Conservation (phyloP, 2,329 filamentous ascomycete species). For the Canariomyces notabilis region DNA sequence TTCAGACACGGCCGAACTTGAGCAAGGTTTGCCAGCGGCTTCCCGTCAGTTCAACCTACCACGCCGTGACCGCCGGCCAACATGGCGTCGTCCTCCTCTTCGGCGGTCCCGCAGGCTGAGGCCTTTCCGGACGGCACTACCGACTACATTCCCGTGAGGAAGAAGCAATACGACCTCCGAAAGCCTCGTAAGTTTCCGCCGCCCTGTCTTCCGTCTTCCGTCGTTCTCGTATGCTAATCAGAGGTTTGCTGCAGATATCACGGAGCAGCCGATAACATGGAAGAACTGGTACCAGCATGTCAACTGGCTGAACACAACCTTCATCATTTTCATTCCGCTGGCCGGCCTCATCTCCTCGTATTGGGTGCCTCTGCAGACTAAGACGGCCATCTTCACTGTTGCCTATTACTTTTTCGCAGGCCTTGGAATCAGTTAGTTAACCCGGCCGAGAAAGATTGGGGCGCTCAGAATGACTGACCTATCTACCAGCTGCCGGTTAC, state of each 20-base stretch:
- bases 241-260: conserved; percentile 52
- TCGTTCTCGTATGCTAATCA: conserved; percentile 3
- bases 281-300: conserved; percentile 88
- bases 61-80: too few relatives aligned
- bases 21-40: conserved; percentile 8
- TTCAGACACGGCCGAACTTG: conserved; percentile 9
- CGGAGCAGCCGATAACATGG: conserved; percentile 73
- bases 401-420: conserved; percentile 80
- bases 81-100: conserved; percentile 38
- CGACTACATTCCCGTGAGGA: conserved; percentile 49
- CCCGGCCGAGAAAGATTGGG: conserved; percentile 1
- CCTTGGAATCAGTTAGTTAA: conserved; percentile 65
- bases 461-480: conserved; percentile 2
- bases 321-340: conserved; percentile 75
- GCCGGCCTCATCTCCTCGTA: conserved; percentile 67
- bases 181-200: conserved; percentile 53
- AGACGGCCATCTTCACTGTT: conserved; percentile 70
- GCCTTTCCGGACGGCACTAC: conserved; percentile 49
- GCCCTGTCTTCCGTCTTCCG: not conserved
- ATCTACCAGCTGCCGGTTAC: conserved; percentile 48
- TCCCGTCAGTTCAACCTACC: conserved; percentile 5
- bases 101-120: conserved; percentile 36
- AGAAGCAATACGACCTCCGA: conserved; percentile 48
- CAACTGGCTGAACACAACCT: conserved; percentile 84
- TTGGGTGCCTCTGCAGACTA: conserved; percentile 69